Percentiles rank a stretch among this genome's conserved stretches.
These are phyloP conservation scores for California macrophylla DNA, from an alignment of 441 rosid species.

Conservation along the genomic window DNA sequence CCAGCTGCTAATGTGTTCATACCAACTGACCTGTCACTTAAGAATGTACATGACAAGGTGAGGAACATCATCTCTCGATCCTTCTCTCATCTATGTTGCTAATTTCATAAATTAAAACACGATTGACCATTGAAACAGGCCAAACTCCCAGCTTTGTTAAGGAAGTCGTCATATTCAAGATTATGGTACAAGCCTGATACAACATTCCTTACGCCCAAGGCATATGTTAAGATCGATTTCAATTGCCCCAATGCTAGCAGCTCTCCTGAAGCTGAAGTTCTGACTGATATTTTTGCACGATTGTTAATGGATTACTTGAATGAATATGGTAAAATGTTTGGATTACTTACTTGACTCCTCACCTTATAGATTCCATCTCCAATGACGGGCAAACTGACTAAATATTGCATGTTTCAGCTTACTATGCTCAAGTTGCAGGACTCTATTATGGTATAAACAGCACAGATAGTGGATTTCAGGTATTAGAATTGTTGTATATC, in stretches of 20 bases:
- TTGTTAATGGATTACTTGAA: conserved; percentile 75
- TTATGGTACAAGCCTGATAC: conserved; percentile 90
- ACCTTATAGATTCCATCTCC: background rate
- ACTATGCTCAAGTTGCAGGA: conserved; percentile 83
- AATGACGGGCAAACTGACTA: background rate
- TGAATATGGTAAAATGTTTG: conserved; percentile 59
- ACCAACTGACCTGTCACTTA: conserved; percentile 70
- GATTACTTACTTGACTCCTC: conserved; percentile 2
- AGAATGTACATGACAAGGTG: conserved; percentile 51
- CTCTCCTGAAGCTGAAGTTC: conserved; percentile 64
- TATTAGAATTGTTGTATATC: conserved; percentile 12
- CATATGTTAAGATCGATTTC: conserved; percentile 60
- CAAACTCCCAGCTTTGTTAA: conserved; percentile 48
- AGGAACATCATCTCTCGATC: conserved; percentile 10
- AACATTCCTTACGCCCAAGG: conserved; percentile 67
- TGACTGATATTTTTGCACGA: conserved; percentile 53
- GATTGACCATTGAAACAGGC: conserved; percentile 32
- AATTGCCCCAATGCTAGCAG: conserved; percentile 55
- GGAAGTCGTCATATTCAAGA: conserved; percentile 55
- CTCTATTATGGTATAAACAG: conserved; percentile 41
- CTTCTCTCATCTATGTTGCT: background rate
- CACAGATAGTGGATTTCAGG: conserved; percentile 59
- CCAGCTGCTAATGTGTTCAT: conserved; percentile 60
- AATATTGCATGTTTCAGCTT: conserved; percentile 39
- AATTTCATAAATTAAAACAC: background rate